phyloP scores from a whole-genome alignment of 345 rosid species.

The Aurinia saxatilis region DNA sequence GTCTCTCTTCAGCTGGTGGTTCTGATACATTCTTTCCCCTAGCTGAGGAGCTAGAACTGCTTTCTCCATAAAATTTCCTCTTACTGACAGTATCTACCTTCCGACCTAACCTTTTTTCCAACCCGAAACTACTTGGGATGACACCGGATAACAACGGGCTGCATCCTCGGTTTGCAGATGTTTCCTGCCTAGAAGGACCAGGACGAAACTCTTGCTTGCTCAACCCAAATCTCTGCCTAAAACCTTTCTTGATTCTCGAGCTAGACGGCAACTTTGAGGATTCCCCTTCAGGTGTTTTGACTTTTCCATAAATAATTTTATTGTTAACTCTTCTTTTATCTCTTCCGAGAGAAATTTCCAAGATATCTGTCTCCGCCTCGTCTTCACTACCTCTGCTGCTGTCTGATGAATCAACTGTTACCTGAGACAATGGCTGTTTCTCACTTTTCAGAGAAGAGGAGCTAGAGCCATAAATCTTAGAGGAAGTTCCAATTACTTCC shows the following conservation, averaged over 20 bases:
- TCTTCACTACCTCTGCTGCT: conserved; percentile 45
- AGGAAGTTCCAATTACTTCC: conserved; percentile 65
- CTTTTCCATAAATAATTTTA: conserved; percentile 28
- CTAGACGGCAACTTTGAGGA: conserved; percentile 45
- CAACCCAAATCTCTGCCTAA: conserved; percentile 40
- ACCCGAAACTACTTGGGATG: conserved; percentile 38
- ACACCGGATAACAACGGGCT: conserved; percentile 47
- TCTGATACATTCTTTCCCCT: conserved; percentile 53
- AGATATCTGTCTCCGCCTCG: conserved; percentile 41
- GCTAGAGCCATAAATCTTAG: conserved; percentile 38
- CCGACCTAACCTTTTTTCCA: conserved; percentile 39
- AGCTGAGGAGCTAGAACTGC: conserved; percentile 64
- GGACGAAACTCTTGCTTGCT: conserved; percentile 38
- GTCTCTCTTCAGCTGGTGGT: conserved; percentile 36
- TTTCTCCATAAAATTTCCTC: conserved; percentile 53
- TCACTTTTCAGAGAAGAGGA: conserved; percentile 20
- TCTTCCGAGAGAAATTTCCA: conserved; percentile 32
- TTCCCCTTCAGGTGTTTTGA: conserved; percentile 30
- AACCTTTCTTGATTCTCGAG: conserved; percentile 38
- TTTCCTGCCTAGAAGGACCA: conserved; percentile 36
- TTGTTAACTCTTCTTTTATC: conserved; percentile 33
- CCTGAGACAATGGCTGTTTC: conserved; percentile 41
- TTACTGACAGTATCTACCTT: conserved; percentile 39
- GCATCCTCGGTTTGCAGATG: conserved; percentile 33
- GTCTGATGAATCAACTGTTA: conserved; percentile 63